A percentile compares a stretch with the other conserved stretches of the same genome.
Evolutionary conservation across 768 basidiomycete genomes (phyloP).

Genomic region (Lenzites betulinus): DNA sequence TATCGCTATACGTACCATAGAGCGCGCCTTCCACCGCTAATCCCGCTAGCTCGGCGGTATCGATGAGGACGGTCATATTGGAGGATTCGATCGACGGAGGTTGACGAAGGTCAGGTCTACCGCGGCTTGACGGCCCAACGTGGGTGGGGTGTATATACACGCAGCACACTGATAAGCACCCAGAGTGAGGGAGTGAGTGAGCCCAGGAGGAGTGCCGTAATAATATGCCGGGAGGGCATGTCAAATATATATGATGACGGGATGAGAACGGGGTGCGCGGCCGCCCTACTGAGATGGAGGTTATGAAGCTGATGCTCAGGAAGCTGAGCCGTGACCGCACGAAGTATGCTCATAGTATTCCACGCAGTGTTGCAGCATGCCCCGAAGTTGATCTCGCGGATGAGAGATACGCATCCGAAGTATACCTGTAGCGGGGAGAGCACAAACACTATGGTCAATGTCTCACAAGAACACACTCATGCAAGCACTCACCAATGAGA

Average conservation of each 20-base stretch:
- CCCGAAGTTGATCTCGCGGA: background rate
- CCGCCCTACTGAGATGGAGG: background rate
- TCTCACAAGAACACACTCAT: background rate
- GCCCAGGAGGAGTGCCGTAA: background rate
- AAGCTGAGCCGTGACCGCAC: background rate
- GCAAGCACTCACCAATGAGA: background rate
- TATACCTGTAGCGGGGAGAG: background rate
- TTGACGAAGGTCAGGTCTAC: background rate
- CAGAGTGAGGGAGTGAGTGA: background rate
- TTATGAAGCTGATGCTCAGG: too few species aligned
- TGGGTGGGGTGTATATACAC: background rate
- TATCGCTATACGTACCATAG: constrained; percentile 21
- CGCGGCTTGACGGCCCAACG: background rate
- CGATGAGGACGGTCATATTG: constrained; percentile 2
- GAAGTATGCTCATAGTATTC: background rate
- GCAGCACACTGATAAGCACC: background rate
- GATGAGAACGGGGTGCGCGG: background rate
- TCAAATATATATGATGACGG: background rate
- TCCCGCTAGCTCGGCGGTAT: constrained; percentile 20
- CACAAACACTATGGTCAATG: background rate
- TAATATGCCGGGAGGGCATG: background rate
- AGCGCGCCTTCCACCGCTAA: constrained; percentile 12
- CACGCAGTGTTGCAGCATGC: background rate
- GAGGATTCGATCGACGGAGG: background rate
- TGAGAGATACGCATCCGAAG: background rate